Evolutionary conservation across 176 grass and related monocot genomes (phyloP), one percentile per base, ranked within the genome.

Genomic region (Saccharum spontaneum): DNA sequence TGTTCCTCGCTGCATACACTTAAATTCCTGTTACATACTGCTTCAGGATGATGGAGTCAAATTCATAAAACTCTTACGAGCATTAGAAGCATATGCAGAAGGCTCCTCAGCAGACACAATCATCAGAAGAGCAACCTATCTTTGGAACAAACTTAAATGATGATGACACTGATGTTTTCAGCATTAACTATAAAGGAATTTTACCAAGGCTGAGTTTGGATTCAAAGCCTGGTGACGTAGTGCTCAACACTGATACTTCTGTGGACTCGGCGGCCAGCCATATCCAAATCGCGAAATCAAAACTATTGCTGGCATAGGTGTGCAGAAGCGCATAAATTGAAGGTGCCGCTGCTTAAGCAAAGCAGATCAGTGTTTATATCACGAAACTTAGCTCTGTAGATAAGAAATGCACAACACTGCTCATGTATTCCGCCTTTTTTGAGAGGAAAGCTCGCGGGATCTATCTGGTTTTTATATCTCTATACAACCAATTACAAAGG

Each of bases 61-160:
- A 84, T 99, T 99, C 65, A 75, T 88, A 79, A 88, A 92, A 67
- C 94, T 99, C 28, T 76, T 94, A 48, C 82, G 87, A 88, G 97
- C 92, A 73, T 81, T 99, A 79, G 91, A 91, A 88, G 97, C 97
- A 79, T 99, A 99, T 83, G 94, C 92, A 46, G 94, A 99, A 85
- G 94, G 97, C 33, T 96, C 90, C 37, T 96, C 94, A 15, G 87
- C 90, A 68, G 90, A 97, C 52, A 90, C 77, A 49, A 88, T 99
- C 54, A 97, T 92, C 78, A 94, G 84, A 87, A 94, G 86, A 85
- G 88, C 94, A 34, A 15, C 88, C 67, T 89, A 92, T 82, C 84
- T 99, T 66, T 92, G 97, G 97, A 91, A 87, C 65, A 91, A 87
- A 67, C 75, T 97, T 69, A 73, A 91, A 57, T 68, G 73, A 60